These are phyloP conservation scores for Plasmodium coatneyi DNA, from an alignment of 169 alveolate genomes.

Conservation along the genomic window DNA sequence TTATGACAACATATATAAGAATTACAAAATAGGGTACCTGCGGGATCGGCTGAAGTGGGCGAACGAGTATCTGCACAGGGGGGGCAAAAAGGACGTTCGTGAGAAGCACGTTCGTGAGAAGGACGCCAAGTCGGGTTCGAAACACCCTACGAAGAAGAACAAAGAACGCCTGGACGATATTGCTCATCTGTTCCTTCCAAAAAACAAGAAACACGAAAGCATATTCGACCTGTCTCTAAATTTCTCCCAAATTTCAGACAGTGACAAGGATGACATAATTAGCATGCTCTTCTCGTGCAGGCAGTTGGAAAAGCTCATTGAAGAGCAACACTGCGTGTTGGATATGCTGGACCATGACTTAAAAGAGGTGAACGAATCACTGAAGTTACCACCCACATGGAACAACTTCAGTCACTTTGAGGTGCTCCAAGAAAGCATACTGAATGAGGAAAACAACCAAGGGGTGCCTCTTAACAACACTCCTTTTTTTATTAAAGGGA, in stretches of 20 bases:
- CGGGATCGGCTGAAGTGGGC: slow-evolving; percentile 43
- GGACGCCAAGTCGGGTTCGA: not conserved
- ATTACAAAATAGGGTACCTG: slow-evolving; percentile 55
- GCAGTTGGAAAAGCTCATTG: slow-evolving; percentile 85
- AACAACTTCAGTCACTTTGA: slow-evolving; percentile 55
- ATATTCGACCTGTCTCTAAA: slow-evolving; percentile 27
- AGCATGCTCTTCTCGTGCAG: slow-evolving; percentile 86
- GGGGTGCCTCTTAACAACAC: slow-evolving; percentile 27
- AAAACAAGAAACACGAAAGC: slow-evolving; percentile 26
- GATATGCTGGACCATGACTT: slow-evolving; percentile 88
- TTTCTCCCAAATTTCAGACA: slow-evolving; percentile 7
- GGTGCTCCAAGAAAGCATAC: slow-evolving; percentile 32
- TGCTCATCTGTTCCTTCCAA: slow-evolving; percentile 47
- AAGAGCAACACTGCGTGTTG: slow-evolving; percentile 87
- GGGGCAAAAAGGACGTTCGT: not conserved
- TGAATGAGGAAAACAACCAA: not conserved
- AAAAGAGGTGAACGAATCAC: slow-evolving; percentile 82
- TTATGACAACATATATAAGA: slow-evolving; percentile 31
- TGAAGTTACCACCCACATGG: slow-evolving; percentile 82
- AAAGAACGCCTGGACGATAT: slow-evolving; percentile 32
- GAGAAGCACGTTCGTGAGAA: not conserved
- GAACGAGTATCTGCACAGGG: slow-evolving; percentile 27
- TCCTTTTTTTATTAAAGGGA: slow-evolving; percentile 57
- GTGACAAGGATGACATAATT: slow-evolving; percentile 84
- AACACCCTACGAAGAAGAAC: not conserved